Evolutionary conservation across 495 filamentous ascomycete species (phyloP), one percentile per base, ranked within the genome.

Genomic region (Margaritispora aquatica): DNA sequence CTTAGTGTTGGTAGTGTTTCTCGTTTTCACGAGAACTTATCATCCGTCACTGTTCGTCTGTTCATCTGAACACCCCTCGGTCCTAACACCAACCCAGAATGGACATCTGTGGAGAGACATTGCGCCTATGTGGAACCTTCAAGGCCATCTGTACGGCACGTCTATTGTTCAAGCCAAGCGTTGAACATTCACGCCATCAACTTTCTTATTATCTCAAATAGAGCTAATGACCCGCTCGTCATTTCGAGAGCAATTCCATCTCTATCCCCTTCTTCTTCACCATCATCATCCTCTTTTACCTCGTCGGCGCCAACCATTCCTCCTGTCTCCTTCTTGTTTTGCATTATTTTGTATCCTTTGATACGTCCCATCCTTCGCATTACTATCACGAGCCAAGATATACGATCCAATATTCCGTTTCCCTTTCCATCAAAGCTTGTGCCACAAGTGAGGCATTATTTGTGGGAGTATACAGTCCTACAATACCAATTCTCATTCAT

Each of bases 361-460:
- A 61, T 61, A 61, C 59, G 59, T 61, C 52, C 59, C 57, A 1
- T 61, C 59, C 5, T 61, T 61, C 20, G 52, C 7, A 23, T 57
- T 51, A 0, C 26, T n/a, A 29, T 47, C 29, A 55, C 19, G 52
- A 23, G 21, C 15, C 31, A 23, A 19, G 27, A 36, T 23, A 1
- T 31, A 21, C 26, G 15, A 23, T 3, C 8, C 1, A 55, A 19
- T 34, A 8, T 41, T 55, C 26, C 9, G 29, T 13, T 5, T 34
- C n/a, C 9, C n/a, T 22, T 3, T 10, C 11, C 23, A 26, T 13
- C 51, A 55, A 29, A 52, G 1, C 21, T 17, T 31, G 50, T 20
- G 24, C 17, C 29, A 24, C 31, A 55, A 21, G 52, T 54, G 19
- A 2, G 20, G 31, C 19, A n/a, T 55, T 44, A n/a, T 44, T 44